Base-by-base conservation (phyloP, 2,329 filamentous ascomycete genomes). In the Arthrobotrys sinensis region DNA sequence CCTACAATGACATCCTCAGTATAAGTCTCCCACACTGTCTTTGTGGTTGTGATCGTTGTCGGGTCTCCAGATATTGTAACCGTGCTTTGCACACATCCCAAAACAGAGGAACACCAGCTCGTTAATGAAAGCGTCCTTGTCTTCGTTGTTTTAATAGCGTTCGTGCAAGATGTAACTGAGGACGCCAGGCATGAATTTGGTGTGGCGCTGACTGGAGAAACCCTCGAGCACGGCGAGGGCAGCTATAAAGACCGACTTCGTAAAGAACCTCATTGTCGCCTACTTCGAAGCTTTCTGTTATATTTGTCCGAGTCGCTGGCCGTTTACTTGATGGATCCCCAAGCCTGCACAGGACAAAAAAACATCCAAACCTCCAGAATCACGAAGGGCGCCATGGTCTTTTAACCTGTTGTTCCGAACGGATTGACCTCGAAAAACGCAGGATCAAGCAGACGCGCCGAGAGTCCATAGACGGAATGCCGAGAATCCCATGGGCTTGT, bases 71-170 rank as follows among this genome's bases (percentile, higher is more conserved):
- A 57, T 24, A 76, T 70, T 11, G 72, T 76, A 16, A 28, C 65
- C 3, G 72, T 76, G 16, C 46, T 76, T 24, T 69, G 43, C 5
- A 55, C 53, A 38, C 72, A 76, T 52, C 72, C 72, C 32, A 76
- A 38, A 5, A 76, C 72, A 8, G 65, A 76, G 12, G 65, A 65
- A 66, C 72, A 76, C 65, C 65, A 76, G 52, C 65, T 76, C 0
- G 48, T 76, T 36, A 76, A 38, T 5, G 65, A 76, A 3, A 24
- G 4, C 12, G 65, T 28, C 24, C 72, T 21, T 10, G 72, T 76
- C 24, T 76, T 76, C 4, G 72, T 76, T 7, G 24, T 19, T 38
- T 57, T 57, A 36, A 76, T 76, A 7, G 65, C 65, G 7, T 76
- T 46, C 2, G 53, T 34, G 16, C 72, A 76, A 14, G 65, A 76